phyloP scores from a whole-genome alignment of 2,329 filamentous ascomycete species.

The Neocatenulostroma microsporum region DNA sequence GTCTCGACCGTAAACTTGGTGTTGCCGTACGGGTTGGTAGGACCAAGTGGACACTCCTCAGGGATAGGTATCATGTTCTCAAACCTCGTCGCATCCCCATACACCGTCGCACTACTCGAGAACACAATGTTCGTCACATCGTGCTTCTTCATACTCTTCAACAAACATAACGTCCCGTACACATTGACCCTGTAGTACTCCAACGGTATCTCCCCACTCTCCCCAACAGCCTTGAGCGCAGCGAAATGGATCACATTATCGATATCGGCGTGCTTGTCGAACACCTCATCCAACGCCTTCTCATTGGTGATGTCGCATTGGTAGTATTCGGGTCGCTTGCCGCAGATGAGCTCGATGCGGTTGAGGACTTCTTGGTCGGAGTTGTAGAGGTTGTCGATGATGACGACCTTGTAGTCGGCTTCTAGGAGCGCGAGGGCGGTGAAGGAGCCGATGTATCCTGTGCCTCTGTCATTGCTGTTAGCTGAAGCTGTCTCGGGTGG shows the following conservation, averaged over 20 bases:
- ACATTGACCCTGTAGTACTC: conserved; percentile 99
- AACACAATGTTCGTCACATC: conserved; percentile 97
- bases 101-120: conserved; percentile 95
- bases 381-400: conserved; percentile 96
- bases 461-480: conserved; percentile 59
- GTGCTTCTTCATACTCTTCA: conserved; percentile 79
- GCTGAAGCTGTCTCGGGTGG: neutral
- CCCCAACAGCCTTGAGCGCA: conserved; percentile 94
- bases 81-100: conserved; percentile 93
- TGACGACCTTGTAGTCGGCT: conserved; percentile 91
- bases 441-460: conserved; percentile 98
- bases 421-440: conserved; percentile 86
- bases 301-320: conserved; percentile 84
- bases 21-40: conserved; percentile 95
- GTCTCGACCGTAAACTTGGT: conserved; percentile 90
- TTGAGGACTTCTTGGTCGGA: conserved; percentile 85
- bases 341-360: conserved; percentile 87
- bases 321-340: conserved; percentile 79
- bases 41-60: conserved; percentile 89
- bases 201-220: conserved; percentile 86
- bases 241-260: conserved; percentile 99
- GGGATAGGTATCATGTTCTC: conserved; percentile 98
- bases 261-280: conserved; percentile 81
- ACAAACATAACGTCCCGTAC: conserved; percentile 77
- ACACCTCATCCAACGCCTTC: conserved; percentile 73